phyloP scores from a whole-genome alignment of 129 eudicot species.

The Centaurea solstitialis region DNA sequence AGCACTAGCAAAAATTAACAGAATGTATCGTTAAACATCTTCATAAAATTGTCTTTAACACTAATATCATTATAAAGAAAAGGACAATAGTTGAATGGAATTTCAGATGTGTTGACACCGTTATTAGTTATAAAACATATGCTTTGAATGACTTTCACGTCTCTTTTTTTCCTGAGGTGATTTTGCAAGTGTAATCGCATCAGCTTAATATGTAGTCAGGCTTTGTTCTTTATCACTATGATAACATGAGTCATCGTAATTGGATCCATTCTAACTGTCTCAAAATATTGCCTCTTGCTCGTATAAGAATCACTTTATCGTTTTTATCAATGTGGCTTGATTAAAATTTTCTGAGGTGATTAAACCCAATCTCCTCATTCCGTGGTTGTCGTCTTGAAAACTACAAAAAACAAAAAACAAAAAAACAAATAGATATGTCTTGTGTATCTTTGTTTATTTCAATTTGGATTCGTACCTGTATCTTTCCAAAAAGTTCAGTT shows the following conservation, averaged over 20 bases:
- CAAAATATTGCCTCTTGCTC: constrained; percentile 80
- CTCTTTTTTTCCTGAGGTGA: constrained; percentile 79
- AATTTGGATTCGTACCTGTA: background rate
- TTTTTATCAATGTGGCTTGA: constrained; percentile 42
- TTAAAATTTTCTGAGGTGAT: constrained; percentile 39
- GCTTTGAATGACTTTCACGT: constrained; percentile 86
- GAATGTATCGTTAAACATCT: too few species aligned
- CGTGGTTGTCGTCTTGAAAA: constrained; percentile 55
- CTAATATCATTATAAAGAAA: too few species aligned
- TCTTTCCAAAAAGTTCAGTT: background rate
- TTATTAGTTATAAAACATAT: constrained; percentile 33
- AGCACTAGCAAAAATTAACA: too few species aligned
- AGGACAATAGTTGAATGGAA: too few species aligned
- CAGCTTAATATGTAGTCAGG: constrained; percentile 64
- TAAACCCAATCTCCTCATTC: constrained; percentile 42
- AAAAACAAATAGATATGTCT: background rate
- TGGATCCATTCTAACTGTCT: constrained; percentile 38
- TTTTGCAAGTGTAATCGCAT: constrained; percentile 66
- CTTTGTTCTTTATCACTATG: constrained; percentile 84
- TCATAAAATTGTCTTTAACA: too few species aligned
- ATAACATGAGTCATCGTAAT: constrained; percentile 67
- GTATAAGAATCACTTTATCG: constrained; percentile 42
- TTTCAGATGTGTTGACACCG: too few species aligned
- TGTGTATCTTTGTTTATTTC: background rate
- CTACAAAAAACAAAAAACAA: constrained; percentile 38